Conservation (phyloP, 768 basidiomycete species). For the Rhizopogon vesiculosus region DNA sequence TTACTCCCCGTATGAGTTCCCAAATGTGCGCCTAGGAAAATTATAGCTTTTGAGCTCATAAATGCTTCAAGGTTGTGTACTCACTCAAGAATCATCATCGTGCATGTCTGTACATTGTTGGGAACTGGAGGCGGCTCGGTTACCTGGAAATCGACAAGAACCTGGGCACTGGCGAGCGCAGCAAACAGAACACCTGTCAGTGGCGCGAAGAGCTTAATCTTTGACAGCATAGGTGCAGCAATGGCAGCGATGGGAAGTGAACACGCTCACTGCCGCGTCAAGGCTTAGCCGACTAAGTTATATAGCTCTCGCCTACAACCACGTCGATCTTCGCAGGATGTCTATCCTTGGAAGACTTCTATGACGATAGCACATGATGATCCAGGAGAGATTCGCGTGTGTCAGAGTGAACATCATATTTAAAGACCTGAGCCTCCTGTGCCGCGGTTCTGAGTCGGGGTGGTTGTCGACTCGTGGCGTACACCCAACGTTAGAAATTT, state of each 20-base stretch:
- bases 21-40: constrained; percentile 58
- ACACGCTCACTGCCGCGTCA: not conserved
- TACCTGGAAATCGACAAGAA: constrained; percentile 63
- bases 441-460: too few species aligned
- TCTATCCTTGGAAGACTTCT: not conserved
- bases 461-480: too few species aligned
- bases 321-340: not conserved
- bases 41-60: not conserved
- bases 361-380: too few species aligned
- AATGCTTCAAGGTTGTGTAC: constrained; percentile 13
- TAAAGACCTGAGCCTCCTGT: too few species aligned
- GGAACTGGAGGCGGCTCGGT: constrained; percentile 72
- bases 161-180: constrained; percentile 16
- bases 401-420: too few species aligned
- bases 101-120: constrained; percentile 53
- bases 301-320: too few species aligned
- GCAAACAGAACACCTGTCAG: constrained; percentile 9
- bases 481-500: too few species aligned
- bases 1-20: constrained; percentile 64
- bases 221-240: constrained; percentile 15
- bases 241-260: not conserved
- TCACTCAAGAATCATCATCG: constrained; percentile 58
- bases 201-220: constrained; percentile 7
- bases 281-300: not conserved
- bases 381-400: too few species aligned